These are phyloP conservation scores for Poa annua DNA, from an alignment of 176 grass and related monocot species.

Conservation along the genomic window DNA sequence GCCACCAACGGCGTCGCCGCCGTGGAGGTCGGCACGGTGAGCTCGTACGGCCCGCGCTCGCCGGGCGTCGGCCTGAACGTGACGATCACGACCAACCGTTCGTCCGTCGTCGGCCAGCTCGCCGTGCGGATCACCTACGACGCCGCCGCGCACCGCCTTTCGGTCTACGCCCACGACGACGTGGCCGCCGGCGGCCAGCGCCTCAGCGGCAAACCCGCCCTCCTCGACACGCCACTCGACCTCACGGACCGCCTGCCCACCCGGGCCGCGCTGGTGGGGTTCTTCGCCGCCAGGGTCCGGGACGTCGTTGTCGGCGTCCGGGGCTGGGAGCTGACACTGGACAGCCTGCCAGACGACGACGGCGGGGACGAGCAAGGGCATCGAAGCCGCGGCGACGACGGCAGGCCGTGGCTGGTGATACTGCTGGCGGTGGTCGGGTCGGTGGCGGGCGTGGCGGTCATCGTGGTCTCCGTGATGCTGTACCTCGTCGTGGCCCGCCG, in stretches of 20 bases:
- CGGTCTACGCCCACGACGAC: constrained; percentile 8
- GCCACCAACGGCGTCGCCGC: neutral
- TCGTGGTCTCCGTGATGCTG: neutral
- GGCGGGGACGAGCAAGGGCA: neutral
- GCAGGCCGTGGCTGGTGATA: neutral
- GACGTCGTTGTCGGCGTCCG: neutral
- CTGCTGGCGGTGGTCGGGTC: neutral
- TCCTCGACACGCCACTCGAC: neutral
- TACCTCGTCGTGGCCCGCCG: neutral
- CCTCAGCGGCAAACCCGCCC: neutral
- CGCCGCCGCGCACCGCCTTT: neutral
- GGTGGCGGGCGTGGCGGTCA: neutral
- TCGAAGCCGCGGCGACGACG: neutral
- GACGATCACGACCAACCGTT: constrained; percentile 15
- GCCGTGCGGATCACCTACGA: constrained; percentile 26
- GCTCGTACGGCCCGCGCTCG: neutral
- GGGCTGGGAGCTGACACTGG: neutral
- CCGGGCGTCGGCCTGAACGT: constrained; percentile 30
- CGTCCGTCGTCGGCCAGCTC: neutral
- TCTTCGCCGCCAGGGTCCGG: neutral
- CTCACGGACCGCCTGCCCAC: neutral
- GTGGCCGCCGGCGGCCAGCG: neutral
- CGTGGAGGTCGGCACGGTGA: constrained; percentile 13
- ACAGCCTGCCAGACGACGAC: neutral
- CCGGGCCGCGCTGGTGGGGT: constrained; percentile 8